phyloP scores from a whole-genome alignment of 2,329 filamentous ascomycete species.

The Rhynchosporium secalis region DNA sequence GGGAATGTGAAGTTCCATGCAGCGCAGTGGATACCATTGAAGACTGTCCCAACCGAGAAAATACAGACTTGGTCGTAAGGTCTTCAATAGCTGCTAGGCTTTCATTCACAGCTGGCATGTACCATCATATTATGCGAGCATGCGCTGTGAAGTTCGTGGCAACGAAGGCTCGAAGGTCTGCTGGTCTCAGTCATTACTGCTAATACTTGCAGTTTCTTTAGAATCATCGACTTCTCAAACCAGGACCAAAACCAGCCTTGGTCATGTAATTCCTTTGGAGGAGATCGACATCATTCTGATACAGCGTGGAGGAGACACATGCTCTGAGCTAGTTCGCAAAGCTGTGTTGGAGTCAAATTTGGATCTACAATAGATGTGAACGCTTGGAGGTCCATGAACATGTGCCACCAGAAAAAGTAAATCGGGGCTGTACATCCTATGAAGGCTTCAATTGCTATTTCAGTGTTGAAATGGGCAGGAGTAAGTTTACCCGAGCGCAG shows the following conservation, averaged over 20 bases:
- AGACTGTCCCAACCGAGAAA: neutral
- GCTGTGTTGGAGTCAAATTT: neutral
- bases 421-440: neutral
- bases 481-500: neutral
- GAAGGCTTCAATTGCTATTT: constrained; percentile 2
- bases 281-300: constrained; percentile 1
- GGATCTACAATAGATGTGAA: neutral
- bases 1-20: neutral
- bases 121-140: constrained; percentile 3
- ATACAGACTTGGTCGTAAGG: neutral
- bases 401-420: constrained; percentile 7
- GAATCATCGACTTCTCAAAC: constrained; percentile 5
- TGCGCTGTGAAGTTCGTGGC: neutral
- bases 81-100: constrained; percentile 1
- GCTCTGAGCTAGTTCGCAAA: neutral
- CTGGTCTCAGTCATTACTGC: neutral
- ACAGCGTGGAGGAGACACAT: constrained; percentile 3
- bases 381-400: neutral
- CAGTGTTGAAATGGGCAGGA: constrained; percentile 1
- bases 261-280: constrained; percentile 1
- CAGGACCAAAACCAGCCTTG: constrained; percentile 3
- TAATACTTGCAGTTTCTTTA: neutral
- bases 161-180: neutral
- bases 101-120: constrained; percentile 1
- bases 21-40: neutral